Evolutionary conservation across 805 yeast species (phyloP).

Genomic region (Candida loeiensis): DNA sequence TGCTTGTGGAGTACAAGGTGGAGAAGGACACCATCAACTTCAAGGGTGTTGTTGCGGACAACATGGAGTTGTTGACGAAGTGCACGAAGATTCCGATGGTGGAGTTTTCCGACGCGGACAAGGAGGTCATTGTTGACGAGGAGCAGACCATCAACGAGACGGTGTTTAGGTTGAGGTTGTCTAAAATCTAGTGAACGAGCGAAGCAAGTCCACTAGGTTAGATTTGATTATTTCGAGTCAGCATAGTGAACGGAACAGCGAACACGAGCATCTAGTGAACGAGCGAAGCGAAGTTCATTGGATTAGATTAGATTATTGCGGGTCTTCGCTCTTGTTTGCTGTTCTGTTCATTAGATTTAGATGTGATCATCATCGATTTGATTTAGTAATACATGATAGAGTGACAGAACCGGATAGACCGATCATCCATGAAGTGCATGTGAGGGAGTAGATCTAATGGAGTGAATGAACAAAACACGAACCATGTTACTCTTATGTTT

Average conservation of each 20-base stretch:
- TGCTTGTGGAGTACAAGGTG: conserved; percentile 75
- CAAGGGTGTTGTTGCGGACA: conserved; percentile 56
- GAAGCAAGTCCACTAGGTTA: too few relatives aligned
- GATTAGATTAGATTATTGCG: background rate
- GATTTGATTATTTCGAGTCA: too few relatives aligned
- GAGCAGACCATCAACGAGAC: conserved; percentile 88
- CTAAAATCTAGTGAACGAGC: conserved; percentile 48
- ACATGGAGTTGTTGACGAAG: conserved; percentile 69
- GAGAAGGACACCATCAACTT: conserved; percentile 63
- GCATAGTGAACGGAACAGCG: background rate
- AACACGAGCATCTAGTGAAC: background rate
- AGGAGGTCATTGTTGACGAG: conserved; percentile 54
- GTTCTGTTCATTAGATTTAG: too few relatives aligned
- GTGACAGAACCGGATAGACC: too few relatives aligned
- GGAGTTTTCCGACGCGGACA: conserved; percentile 41
- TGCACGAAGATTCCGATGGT: conserved; percentile 66
- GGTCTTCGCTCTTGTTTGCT: too few relatives aligned
- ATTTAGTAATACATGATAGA: too few relatives aligned
- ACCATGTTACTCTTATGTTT: too few relatives aligned
- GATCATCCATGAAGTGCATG: too few relatives aligned
- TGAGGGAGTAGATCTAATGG: too few relatives aligned
- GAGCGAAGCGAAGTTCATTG: background rate
- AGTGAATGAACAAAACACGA: too few relatives aligned
- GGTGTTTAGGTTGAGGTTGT: conserved; percentile 69
- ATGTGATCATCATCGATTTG: too few relatives aligned